phyloP scores from a whole-genome alignment of 2,329 filamentous ascomycete species.

The Penicillium olsonii region DNA sequence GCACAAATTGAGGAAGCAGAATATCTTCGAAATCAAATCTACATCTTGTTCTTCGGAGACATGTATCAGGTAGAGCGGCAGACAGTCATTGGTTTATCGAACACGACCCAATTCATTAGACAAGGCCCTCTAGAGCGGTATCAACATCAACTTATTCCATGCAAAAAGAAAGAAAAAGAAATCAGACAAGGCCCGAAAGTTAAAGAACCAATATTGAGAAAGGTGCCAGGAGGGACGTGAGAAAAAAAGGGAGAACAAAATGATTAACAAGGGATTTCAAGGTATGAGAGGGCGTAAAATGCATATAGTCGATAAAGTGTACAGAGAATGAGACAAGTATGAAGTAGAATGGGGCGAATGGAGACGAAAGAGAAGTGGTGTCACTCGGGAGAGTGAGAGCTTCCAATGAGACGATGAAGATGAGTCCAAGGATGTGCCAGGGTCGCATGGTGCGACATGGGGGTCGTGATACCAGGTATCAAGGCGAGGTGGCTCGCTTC shows the following conservation, averaged over 20 bases:
- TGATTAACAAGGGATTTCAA: not conserved
- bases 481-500: conserved; percentile 47
- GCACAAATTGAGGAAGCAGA: not conserved
- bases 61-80: not conserved
- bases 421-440: not conserved
- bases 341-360: not conserved
- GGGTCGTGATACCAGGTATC: not conserved
- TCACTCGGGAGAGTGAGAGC: not conserved
- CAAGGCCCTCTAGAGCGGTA: not conserved
- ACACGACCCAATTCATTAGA: not conserved
- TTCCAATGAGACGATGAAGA: not conserved
- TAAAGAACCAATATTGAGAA: not conserved
- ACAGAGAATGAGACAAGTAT: conserved; percentile 22
- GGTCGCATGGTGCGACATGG: not conserved
- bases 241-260: not conserved
- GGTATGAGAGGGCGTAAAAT: conserved; percentile 16
- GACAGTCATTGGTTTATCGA: not conserved
- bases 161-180: not conserved
- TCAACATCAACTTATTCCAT: conserved; percentile 1
- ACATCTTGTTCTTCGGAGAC: not conserved
- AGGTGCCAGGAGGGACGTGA: not conserved
- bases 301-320: conserved; percentile 21
- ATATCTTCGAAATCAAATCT: not conserved
- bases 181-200: conserved; percentile 11
- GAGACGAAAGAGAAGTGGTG: not conserved